Conservation (phyloP, 805 yeast species). For the Sporopachydermia lactativora region DNA sequence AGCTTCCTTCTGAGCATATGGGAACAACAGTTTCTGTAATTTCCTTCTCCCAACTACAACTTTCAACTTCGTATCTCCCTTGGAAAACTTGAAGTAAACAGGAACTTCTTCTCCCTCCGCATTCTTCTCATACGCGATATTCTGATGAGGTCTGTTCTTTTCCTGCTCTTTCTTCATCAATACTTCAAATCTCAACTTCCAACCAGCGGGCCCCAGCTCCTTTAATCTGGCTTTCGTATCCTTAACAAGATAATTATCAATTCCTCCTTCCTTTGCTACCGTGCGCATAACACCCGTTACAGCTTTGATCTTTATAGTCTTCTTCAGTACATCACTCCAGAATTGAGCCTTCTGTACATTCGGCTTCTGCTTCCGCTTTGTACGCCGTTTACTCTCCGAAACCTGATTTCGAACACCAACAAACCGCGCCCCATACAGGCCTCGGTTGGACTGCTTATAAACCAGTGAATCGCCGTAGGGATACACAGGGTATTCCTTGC, state of each 20-base stretch:
- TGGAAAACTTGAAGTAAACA: conserved; percentile 34
- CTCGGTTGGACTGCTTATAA: conserved; percentile 77
- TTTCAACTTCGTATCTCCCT: conserved; percentile 26
- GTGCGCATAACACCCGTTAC: conserved; percentile 77
- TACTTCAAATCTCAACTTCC: conserved; percentile 75
- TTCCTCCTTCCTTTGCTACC: conserved; percentile 86
- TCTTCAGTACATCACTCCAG: conserved; percentile 72
- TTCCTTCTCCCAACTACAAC: conserved; percentile 53
- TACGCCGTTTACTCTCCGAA: conserved; percentile 64
- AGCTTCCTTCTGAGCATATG: conserved; percentile 28
- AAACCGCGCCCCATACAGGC: conserved; percentile 82
- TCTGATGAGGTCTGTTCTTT: conserved; percentile 25
- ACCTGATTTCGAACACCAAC: conserved; percentile 64
- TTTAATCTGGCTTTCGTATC: conserved; percentile 83
- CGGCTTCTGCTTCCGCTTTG: conserved; percentile 64
- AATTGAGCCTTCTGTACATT: conserved; percentile 62
- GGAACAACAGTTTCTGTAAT: conserved; percentile 35
- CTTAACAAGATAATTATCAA: conserved; percentile 77
- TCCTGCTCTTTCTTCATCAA: conserved; percentile 29
- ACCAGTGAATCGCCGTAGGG: conserved; percentile 67
- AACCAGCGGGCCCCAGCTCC: conserved; percentile 85
- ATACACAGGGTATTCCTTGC: conserved; percentile 42
- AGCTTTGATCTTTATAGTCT: conserved; percentile 41
- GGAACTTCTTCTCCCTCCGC: conserved; percentile 19
- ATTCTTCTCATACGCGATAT: conserved; percentile 21